Base-by-base conservation (phyloP, 2,329 filamentous ascomycete species). In the Penicillium crustosum region DNA sequence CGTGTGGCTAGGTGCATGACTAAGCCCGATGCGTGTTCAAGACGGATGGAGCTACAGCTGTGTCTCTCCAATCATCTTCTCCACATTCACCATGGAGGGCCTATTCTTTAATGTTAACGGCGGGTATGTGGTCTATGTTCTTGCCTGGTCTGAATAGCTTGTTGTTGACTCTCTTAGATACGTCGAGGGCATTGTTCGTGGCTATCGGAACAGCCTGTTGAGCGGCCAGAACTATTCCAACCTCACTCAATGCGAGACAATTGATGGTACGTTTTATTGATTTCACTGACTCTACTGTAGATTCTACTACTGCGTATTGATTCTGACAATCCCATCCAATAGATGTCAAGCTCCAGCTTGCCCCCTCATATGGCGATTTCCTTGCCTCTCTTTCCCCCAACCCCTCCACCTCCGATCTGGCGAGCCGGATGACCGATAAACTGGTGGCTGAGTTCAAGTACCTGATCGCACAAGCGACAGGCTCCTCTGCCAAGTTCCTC, bases 291-390 rank as follows among this genome's bases (percentile, higher is more conserved):
- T 33, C 13, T 36, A 2, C 38, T 42, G 4, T 17, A 19, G 29
- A 9, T 4, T 21, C 6, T 23, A 21, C 5, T 41, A 2, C 47
- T n/a, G 13, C n/a, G 6, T 43, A n/a, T 31, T 25, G n/a, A 36
- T 23, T 53, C 59, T 65, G 52, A 50, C 33, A 45, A 15, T 25
- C 50, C 17, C 23, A 27, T 13, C 41, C 44, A 42, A 52, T 67
- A 97, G 94, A 99, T 81, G 87, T 99, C 66, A 99, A 97, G 82
- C 88, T 97, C 57, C 94, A 99, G 79, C 91, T 99, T 42, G 92
- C 91, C 55, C 94, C 94, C 62, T 89, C 94, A 51, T 99, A 99
- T 71, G 94, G 95, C 78, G 94, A 99, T 79, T 96, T 96, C 78
- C 91, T 99, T 66, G 88, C 91, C 65, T 87, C 91, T 62, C 88